Evolutionary conservation across 1,284 basidiomycete species (phyloP).

Genomic region (Agaricales sp.): DNA sequence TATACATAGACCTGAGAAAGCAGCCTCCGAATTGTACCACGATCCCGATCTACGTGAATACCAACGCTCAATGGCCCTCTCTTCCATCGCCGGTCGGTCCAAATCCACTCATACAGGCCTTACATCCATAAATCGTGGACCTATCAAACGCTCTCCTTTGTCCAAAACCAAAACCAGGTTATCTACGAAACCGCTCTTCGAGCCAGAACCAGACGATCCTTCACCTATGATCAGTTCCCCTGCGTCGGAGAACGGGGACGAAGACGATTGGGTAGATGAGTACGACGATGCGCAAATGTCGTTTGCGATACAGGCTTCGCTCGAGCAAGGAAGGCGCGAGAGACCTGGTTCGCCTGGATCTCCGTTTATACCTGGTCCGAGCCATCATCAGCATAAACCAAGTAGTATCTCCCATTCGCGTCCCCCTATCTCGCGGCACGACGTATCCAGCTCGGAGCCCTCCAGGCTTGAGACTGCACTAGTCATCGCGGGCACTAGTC

Average conservation of each 20-base stretch:
- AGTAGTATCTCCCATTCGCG: constrained; percentile 13
- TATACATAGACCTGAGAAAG: constrained; percentile 16
- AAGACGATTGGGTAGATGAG: constrained; percentile 9
- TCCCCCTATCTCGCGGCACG: constrained; percentile 13
- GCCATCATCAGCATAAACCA: constrained; percentile 8
- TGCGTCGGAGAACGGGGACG: constrained; percentile 11
- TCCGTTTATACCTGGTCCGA: constrained; percentile 8
- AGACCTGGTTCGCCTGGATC: constrained; percentile 10
- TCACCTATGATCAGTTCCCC: constrained; percentile 12
- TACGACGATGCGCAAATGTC: constrained; percentile 43
- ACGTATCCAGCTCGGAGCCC: constrained; percentile 33
- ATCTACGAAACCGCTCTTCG: constrained; percentile 14
- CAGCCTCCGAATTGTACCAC: constrained; percentile 50
- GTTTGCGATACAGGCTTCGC: constrained; percentile 50
- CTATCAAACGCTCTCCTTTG: constrained; percentile 11
- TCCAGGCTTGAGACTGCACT: constrained; percentile 53
- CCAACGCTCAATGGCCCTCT: constrained; percentile 54
- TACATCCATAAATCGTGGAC: constrained; percentile 20
- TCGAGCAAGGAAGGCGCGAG: constrained; percentile 17
- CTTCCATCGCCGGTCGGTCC: constrained; percentile 45
- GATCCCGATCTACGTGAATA: constrained; percentile 66
- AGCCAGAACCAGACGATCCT: constrained; percentile 15
- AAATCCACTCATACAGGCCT: constrained; percentile 33
- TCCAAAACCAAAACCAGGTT: constrained; percentile 15
- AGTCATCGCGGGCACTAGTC: constrained; percentile 47